phyloP scores from a whole-genome alignment of 371 early-diverging fungal genomes.

The Actinomucor elegans region DNA sequence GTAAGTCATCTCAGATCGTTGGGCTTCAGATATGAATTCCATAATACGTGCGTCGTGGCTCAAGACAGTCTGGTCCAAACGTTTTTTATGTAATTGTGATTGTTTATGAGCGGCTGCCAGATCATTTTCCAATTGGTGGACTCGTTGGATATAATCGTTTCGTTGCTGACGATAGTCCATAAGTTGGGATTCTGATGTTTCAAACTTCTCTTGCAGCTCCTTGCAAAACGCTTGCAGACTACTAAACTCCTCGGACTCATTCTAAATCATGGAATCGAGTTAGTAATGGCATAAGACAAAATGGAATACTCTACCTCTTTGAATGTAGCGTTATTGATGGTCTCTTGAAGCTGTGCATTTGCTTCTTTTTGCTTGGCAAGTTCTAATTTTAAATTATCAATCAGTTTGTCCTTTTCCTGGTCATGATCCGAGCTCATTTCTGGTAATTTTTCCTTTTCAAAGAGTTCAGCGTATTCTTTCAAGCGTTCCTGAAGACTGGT shows the following conservation, averaged over 20 bases:
- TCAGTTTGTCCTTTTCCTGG: conserved; percentile 14
- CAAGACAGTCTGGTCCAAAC: conserved; percentile 1
- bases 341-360: conserved; percentile 4
- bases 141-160: not conserved
- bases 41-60: conserved; percentile 14
- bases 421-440: not conserved
- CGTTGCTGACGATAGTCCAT: not conserved
- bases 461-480: conserved; percentile 19
- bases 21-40: conserved; percentile 25
- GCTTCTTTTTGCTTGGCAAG: conserved; percentile 14
- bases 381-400: conserved; percentile 12
- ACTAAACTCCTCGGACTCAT: not conserved
- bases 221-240: not conserved
- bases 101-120: not conserved
- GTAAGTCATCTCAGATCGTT: conserved; percentile 21
- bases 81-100: conserved; percentile 7
- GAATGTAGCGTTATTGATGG: not conserved
- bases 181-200: not conserved
- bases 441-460: conserved; percentile 6
- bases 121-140: not conserved
- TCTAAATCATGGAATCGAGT: not conserved
- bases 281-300: not conserved
- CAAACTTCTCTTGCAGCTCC: not conserved
- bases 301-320: not conserved
- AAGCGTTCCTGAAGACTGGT: conserved; percentile 30